Evolutionary conservation across 768 basidiomycete genomes (phyloP).

Genomic region (Mycena amicta): DNA sequence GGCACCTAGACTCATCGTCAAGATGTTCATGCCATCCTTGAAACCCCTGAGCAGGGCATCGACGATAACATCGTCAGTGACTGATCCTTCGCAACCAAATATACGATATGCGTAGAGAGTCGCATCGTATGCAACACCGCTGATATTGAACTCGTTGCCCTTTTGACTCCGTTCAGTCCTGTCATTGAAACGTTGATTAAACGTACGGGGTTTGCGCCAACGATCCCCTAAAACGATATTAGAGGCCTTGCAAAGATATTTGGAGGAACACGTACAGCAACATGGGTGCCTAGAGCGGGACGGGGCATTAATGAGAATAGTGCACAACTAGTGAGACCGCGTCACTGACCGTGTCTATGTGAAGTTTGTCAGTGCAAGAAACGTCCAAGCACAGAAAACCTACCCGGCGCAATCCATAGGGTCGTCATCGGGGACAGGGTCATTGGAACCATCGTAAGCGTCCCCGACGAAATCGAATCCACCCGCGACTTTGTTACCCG

Average conservation of each 20-base stretch:
- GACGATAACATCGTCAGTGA: conserved; percentile 51
- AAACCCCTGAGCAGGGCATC: conserved; percentile 55
- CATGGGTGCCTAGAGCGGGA: conserved; percentile 65
- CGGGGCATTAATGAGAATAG: too few relatives aligned
- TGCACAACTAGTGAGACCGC: too few relatives aligned
- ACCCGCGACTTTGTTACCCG: conserved; percentile 53
- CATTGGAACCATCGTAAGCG: conserved; percentile 50
- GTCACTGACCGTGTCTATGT: too few relatives aligned
- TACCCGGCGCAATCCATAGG: conserved; percentile 53
- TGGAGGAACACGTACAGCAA: conserved; percentile 40
- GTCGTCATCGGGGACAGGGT: conserved; percentile 51
- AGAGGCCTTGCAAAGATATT: neutral
- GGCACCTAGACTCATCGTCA: conserved; percentile 69
- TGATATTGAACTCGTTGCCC: conserved; percentile 62
- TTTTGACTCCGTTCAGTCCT: neutral
- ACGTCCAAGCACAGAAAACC: conserved; percentile 5
- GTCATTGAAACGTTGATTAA: too few relatives aligned
- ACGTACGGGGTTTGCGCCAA: conserved; percentile 54
- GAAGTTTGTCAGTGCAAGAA: neutral
- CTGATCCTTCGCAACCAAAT: conserved; percentile 58
- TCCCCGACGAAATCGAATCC: conserved; percentile 65
- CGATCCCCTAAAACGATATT: conserved; percentile 50
- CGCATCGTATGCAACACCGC: conserved; percentile 68
- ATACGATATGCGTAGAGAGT: conserved; percentile 57
- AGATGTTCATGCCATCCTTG: conserved; percentile 59